phyloP scores from a whole-genome alignment of 2,329 filamentous ascomycete genomes.

The Ascochyta lentis region DNA sequence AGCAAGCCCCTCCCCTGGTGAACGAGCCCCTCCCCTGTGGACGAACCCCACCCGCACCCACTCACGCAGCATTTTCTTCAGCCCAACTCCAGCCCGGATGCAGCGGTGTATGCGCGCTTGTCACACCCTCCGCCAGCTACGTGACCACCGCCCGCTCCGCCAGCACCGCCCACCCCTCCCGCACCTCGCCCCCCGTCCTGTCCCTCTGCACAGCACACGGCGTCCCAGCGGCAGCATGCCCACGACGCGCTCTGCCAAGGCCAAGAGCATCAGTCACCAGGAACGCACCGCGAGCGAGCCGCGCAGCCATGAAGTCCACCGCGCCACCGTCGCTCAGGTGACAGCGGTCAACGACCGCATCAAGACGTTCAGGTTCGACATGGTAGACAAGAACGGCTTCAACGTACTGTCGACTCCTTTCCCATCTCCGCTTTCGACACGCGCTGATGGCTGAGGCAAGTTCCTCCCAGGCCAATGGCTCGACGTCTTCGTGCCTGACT shows the following conservation, averaged over 20 bases:
- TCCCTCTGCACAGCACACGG: conserved; percentile 22
- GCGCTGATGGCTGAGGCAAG: conserved; percentile 52
- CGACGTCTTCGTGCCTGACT: conserved; percentile 76
- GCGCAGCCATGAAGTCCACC: conserved; percentile 69
- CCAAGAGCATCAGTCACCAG: conserved; percentile 59
- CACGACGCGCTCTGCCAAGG: conserved; percentile 40
- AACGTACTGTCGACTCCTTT: conserved; percentile 52
- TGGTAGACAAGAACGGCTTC: conserved; percentile 58
- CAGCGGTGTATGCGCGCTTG: conserved; percentile 23
- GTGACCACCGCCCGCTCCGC: too few species aligned
- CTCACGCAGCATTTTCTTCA: conserved; percentile 27
- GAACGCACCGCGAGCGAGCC: conserved; percentile 78
- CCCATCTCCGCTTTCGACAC: conserved; percentile 34
- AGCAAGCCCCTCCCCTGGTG: conserved; percentile 2
- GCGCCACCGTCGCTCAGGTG: conserved; percentile 67
- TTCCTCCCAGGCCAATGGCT: conserved; percentile 89
- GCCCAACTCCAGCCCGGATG: conserved; percentile 18
- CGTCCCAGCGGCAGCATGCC: conserved; percentile 39
- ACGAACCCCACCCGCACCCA: conserved; percentile 26
- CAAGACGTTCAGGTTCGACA: conserved; percentile 69
- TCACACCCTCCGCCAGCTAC: conserved; percentile 16
- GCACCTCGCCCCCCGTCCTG: conserved; percentile 19
- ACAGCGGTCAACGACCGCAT: conserved; percentile 70
- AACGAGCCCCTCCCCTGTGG: not conserved
- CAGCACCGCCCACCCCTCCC: not conserved